These are phyloP conservation scores for Melanomma pulvis-pyrius DNA, from an alignment of 495 filamentous ascomycete genomes.

Conservation along the genomic window DNA sequence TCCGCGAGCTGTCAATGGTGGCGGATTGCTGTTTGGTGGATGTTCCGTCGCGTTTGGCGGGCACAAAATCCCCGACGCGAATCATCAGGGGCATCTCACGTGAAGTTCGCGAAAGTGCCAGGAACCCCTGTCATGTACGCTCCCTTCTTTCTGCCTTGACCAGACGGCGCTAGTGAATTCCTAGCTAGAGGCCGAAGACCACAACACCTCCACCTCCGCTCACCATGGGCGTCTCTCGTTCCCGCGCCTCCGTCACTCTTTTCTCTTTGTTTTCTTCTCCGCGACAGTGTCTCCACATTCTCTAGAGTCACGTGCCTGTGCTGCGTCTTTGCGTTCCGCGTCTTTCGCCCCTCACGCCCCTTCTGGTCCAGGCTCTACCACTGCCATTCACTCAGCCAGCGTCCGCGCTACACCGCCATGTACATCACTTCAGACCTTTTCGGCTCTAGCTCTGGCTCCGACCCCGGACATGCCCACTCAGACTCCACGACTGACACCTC, in stretches of 20 bases:
- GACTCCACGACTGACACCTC: background rate
- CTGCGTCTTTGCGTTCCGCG: background rate
- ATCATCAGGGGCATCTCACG: constrained; percentile 1
- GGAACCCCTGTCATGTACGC: constrained; percentile 1
- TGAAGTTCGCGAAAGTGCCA: background rate
- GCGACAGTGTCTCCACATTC: background rate
- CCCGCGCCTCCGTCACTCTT: constrained; percentile 7
- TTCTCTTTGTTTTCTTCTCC: background rate
- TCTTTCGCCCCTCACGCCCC: constrained; percentile 9
- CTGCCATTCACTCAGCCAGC: background rate
- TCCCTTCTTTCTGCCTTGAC: constrained; percentile 9
- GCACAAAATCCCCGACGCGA: constrained; percentile 4
- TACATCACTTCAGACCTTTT: constrained; percentile 37
- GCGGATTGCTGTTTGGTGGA: background rate
- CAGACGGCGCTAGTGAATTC: constrained; percentile 1
- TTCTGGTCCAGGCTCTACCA: background rate
- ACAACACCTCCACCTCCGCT: constrained; percentile 2
- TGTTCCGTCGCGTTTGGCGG: background rate
- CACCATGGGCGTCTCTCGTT: background rate
- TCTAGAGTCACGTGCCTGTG: background rate
- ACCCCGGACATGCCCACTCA: background rate
- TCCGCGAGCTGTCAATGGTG: background rate
- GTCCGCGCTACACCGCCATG: constrained; percentile 19
- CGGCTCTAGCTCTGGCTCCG: background rate
- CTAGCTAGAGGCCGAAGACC: background rate